Evolutionary conservation across 495 filamentous ascomycete genomes (phyloP), one percentile per base, ranked within the genome.

Genomic region (Diplogelasinospora grovesii): DNA sequence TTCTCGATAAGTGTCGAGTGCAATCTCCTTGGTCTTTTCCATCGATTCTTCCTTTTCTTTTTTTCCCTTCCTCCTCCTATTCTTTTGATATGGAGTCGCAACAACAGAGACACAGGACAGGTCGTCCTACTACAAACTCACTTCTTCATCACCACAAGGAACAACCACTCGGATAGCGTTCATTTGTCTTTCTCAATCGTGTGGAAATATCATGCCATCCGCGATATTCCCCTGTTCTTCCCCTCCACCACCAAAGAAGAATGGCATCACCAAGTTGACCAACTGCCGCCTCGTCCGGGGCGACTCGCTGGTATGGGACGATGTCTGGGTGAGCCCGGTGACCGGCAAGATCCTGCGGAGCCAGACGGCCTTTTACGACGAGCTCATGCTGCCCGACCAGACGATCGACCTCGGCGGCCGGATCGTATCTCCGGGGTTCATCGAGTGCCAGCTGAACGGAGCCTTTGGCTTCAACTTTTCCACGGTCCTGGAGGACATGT

Each of bases 391-490:
- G 5, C 77, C 80, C 5, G 74, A 79, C 49, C 44, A 55, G 35
- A 69, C 79, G 36, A 66, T 92, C 49, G 75, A 94, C 49, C 75
- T 92, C 9, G 69, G 76, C n/a, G 82, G 83, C 32, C 80, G 82
- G 45, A 87, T 92, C 50, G 49, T 94, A 16, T 76, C 84, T 9
- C 85, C 86, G 1, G 87, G 86, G 10, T 73, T 92, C 49, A 86
- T 93, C 51, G 87, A 94, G 52, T 79, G 84, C 33, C 87, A 94
- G 54, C 72, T 90, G 31, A 94, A 94, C 51, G 87, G 87, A 28
- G 85, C 81, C 5, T 83, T 83, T 45, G 86, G 87, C 31, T 87
- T 90, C 65, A 85, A 92, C 64, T 90, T 90, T 59, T 89, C 85
- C 1, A 66, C 71, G 1, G 65, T 85, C 2, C 76, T 82, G 5